These are phyloP conservation scores for Boletales sp. DNA, from an alignment of 768 basidiomycete species.

Conservation along the genomic window DNA sequence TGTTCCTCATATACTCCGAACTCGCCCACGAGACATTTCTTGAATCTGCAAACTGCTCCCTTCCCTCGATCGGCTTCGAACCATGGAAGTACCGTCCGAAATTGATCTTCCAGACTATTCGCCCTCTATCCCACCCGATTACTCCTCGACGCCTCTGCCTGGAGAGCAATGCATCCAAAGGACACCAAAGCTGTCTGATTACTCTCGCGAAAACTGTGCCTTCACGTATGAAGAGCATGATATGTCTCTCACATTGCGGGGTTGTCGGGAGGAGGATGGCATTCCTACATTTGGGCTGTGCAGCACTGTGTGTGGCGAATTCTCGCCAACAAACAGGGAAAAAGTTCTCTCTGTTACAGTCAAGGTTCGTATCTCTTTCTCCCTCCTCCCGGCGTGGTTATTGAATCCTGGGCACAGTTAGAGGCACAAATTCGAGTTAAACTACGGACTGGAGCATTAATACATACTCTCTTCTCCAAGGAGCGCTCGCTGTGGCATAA, in stretches of 20 bases:
- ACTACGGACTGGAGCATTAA: constrained; percentile 4
- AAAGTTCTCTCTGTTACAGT: constrained; percentile 24
- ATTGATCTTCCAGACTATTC: constrained; percentile 48
- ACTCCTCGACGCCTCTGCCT: constrained; percentile 50
- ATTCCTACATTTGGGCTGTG: constrained; percentile 30
- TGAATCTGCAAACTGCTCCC: neutral
- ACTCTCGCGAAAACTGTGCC: constrained; percentile 15
- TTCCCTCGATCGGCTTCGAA: neutral
- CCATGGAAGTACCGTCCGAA: constrained; percentile 12
- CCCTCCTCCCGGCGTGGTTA: neutral
- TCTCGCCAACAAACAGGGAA: constrained; percentile 23
- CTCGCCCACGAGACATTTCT: neutral
- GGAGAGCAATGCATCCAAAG: constrained; percentile 54
- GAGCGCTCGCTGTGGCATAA: constrained; percentile 22
- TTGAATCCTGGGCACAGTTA: constrained; percentile 15
- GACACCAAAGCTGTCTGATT: constrained; percentile 30
- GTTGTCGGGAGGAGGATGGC: constrained; percentile 29
- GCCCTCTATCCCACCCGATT: constrained; percentile 51
- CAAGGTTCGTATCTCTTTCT: constrained; percentile 19
- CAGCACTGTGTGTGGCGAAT: constrained; percentile 28
- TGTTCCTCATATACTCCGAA: constrained; percentile 18
- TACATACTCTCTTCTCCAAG: constrained; percentile 22
- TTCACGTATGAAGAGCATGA: constrained; percentile 30
- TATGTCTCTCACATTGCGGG: constrained; percentile 28
- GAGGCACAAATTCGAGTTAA: constrained; percentile 22